Base-by-base conservation (phyloP, 768 basidiomycete genomes). In the Rhodotorula babjevae region DNA sequence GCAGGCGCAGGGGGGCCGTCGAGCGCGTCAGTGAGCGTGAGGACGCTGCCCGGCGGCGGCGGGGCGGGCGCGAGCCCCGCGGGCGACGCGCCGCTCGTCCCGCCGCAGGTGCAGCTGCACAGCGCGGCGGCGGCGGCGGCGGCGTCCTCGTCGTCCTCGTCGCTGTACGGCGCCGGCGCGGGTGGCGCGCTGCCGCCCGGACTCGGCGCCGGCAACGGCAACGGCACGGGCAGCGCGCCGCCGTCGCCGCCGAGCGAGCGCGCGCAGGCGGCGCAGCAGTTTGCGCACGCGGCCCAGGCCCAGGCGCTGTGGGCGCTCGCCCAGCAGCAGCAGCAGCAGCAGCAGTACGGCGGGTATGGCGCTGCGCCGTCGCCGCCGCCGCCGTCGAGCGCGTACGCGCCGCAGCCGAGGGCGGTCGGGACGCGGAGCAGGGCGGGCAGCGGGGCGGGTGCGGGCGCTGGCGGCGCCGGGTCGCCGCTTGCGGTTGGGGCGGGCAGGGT, bases 211-310 rank as follows among this genome's bases (percentile, higher is more conserved):
- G 31, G 7, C 55, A 18, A 16, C 42, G 44, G 14, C 65, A 8
- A 42, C 5, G n/a, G 7, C 31, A 2, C 52, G 40, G 49, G 31
- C 1, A 14, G 40, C 18, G 15, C 40, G 3, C 42, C 63, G 44
- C 27, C 46, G 29, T 44, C 57, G 2, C 47, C 49, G 27, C 42
- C 40, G 0, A 42, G 46, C 1, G 71, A 72, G 18, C 66, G 71
- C 14, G 50, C 63, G 33, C 57, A 44, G 16, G 67, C 67, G 21
- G 63, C 64, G 42, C 71, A 72, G 49, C 71, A 72, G 46, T 72
- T 72, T 33, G 71, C 71, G n/a, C 71, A 72, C 19, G 63, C 63
- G 23, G 63, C 65, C 23, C 71, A 72, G 44, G 71, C 71, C 1
- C 63, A 72, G 31, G 71, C 71, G 44, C 21, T 72, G 33, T 72